phyloP scores from a whole-genome alignment of 352 stramenopile species.

The Paralagenidium karlingii region DNA sequence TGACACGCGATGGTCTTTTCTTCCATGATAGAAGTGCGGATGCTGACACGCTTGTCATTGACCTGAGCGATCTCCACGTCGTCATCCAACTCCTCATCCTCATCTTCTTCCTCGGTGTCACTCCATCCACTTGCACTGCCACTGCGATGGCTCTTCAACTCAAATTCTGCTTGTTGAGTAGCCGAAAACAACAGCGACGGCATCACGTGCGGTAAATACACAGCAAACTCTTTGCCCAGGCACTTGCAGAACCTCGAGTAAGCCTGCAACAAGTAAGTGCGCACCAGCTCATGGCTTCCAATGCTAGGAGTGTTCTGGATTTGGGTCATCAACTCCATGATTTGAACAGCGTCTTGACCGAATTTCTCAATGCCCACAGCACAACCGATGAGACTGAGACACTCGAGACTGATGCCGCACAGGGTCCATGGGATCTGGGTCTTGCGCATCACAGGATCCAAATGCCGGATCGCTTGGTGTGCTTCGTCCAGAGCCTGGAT shows the following conservation, averaged over 20 bases:
- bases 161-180: conserved; percentile 71
- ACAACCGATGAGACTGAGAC: conserved; percentile 64
- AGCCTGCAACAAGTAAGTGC: conserved; percentile 70
- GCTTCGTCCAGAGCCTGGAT: conserved; percentile 21
- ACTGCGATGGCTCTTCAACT: too few relatives aligned
- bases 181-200: conserved; percentile 64
- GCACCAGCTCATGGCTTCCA: conserved; percentile 68
- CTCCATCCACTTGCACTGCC: too few relatives aligned
- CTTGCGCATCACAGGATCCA: background rate
- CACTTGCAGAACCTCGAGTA: conserved; percentile 69
- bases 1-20: conserved; percentile 78
- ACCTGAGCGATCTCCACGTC: conserved; percentile 77
- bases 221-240: conserved; percentile 63
- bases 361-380: conserved; percentile 72
- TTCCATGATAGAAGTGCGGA: conserved; percentile 68
- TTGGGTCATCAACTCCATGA: conserved; percentile 77
- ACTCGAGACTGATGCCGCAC: conserved; percentile 77
- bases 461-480: background rate
- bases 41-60: conserved; percentile 72
- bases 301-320: conserved; percentile 76
- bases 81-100: conserved; percentile 53
- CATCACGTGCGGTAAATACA: conserved; percentile 72
- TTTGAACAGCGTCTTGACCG: conserved; percentile 36
- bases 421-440: conserved; percentile 44
- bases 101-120: conserved; percentile 25